Evolutionary conservation across 78 protist species (phyloP).

Genomic region (Speleostelium caveatum): DNA sequence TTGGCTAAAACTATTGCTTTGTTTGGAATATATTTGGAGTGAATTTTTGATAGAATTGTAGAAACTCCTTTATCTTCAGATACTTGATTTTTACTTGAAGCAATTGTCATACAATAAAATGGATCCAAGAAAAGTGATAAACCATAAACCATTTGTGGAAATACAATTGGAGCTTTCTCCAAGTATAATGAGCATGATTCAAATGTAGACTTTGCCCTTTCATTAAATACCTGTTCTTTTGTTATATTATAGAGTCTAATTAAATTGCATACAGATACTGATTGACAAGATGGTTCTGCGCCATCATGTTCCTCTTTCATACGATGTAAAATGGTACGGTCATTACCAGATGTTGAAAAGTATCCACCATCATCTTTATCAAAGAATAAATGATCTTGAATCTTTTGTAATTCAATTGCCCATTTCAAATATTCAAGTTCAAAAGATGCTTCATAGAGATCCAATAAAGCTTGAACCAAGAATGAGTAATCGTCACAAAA

Average conservation of each 20-base stretch:
- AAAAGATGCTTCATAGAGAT: constrained; percentile 45
- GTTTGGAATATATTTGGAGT: constrained; percentile 27
- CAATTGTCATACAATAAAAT: not conserved
- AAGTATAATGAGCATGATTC: constrained; percentile 31
- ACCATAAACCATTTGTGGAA: constrained; percentile 73
- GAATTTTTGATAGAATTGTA: not conserved
- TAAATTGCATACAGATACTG: constrained; percentile 37
- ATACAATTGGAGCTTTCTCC: constrained; percentile 55
- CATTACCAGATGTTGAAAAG: constrained; percentile 28
- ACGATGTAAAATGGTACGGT: constrained; percentile 9
- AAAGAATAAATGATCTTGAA: constrained; percentile 41
- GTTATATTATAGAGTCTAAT: constrained; percentile 30
- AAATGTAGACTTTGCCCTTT: constrained; percentile 20
- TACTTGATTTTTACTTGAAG: not conserved
- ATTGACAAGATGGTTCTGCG: constrained; percentile 77
- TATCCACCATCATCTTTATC: constrained; percentile 58
- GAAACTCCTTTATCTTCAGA: not conserved
- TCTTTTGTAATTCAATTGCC: constrained; percentile 59
- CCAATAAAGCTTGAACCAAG: constrained; percentile 82
- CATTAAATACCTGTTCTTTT: constrained; percentile 5
- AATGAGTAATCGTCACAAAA: constrained; percentile 85
- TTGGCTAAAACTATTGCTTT: constrained; percentile 3
- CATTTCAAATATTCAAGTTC: constrained; percentile 21
- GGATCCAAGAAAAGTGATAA: not conserved
- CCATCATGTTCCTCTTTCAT: constrained; percentile 82